Percentiles rank a stretch among this genome's conserved stretches.
phyloP scores from a whole-genome alignment of 2,329 filamentous ascomycete species.

The Metarhizium sp. region DNA sequence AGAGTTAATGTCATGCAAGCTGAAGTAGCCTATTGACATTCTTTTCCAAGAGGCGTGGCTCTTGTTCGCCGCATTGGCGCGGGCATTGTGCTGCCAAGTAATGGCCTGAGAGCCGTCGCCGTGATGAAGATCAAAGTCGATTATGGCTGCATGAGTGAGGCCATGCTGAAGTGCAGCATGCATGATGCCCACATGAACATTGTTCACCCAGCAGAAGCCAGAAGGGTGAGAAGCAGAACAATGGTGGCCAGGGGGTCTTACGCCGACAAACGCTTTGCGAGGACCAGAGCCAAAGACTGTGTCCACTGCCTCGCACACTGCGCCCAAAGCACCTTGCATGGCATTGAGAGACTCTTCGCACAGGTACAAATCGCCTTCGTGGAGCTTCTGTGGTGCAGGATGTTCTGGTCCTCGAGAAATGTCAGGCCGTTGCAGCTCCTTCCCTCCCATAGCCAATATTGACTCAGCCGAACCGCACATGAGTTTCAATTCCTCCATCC shows the following conservation, averaged over 20 bases:
- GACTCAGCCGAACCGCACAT: slow-evolving; percentile 78
- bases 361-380: slow-evolving; percentile 86
- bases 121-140: slow-evolving; percentile 87
- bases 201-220: slow-evolving; percentile 98
- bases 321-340: slow-evolving; percentile 84
- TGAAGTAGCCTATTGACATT: slow-evolving; percentile 89
- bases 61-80: slow-evolving; percentile 51
- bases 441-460: slow-evolving; percentile 66
- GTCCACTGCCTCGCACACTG: slow-evolving; percentile 89
- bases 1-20: slow-evolving; percentile 95
- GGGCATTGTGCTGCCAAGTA: slow-evolving; percentile 79
- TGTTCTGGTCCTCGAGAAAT: slow-evolving; percentile 42
- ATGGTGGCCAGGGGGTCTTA: slow-evolving; percentile 90
- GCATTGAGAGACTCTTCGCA: slow-evolving; percentile 78
- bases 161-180: slow-evolving; percentile 78
- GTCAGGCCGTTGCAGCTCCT: slow-evolving; percentile 65
- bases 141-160: slow-evolving; percentile 85
- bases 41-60: slow-evolving; percentile 72
- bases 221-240: slow-evolving; percentile 85
- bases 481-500: slow-evolving; percentile 84
- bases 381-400: slow-evolving; percentile 49
- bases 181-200: slow-evolving; percentile 93
- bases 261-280: slow-evolving; percentile 78
- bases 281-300: slow-evolving; percentile 61
- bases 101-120: slow-evolving; percentile 95